Conservation (phyloP, 352 stramenopile genomes). For the Phytopythium boreale region DNA sequence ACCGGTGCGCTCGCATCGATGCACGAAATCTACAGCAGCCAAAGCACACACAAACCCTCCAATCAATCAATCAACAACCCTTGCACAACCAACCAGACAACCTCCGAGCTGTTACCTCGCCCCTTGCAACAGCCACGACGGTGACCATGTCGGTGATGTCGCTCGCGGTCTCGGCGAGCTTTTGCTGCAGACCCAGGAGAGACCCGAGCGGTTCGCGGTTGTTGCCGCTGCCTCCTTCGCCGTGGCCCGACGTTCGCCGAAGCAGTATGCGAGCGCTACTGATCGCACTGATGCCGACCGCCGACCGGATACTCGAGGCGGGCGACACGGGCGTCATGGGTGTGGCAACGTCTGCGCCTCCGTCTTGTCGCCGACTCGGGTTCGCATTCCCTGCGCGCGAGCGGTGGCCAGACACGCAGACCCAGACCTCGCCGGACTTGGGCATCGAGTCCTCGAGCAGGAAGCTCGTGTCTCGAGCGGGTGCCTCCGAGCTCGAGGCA, state of each 20-base stretch:
- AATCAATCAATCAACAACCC: neutral
- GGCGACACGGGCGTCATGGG: neutral
- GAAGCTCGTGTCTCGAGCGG: constrained; percentile 39
- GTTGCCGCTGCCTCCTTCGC: constrained; percentile 12
- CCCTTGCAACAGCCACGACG: constrained; percentile 65
- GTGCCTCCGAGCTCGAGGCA: constrained; percentile 25
- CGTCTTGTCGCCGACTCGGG: constrained; percentile 28
- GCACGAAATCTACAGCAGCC: constrained; percentile 49
- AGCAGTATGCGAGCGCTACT: constrained; percentile 6
- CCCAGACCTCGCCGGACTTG: constrained; percentile 72
- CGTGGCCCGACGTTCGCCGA: neutral
- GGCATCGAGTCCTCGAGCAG: constrained; percentile 75
- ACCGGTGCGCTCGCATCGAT: constrained; percentile 46
- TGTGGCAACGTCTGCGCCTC: neutral
- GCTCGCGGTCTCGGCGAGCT: constrained; percentile 33
- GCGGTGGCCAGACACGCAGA: constrained; percentile 60
- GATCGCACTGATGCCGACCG: constrained; percentile 4
- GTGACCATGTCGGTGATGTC: constrained; percentile 73
- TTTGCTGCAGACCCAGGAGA: constrained; percentile 36
- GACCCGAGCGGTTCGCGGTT: constrained; percentile 30
- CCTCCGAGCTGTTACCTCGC: constrained; percentile 33
- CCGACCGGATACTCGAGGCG: neutral
- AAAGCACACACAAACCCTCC: constrained; percentile 1
- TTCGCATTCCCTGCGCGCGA: constrained; percentile 28
- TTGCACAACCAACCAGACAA: neutral